phyloP scores from a whole-genome alignment of 441 rosid genomes.

The Eruca vesicaria region DNA sequence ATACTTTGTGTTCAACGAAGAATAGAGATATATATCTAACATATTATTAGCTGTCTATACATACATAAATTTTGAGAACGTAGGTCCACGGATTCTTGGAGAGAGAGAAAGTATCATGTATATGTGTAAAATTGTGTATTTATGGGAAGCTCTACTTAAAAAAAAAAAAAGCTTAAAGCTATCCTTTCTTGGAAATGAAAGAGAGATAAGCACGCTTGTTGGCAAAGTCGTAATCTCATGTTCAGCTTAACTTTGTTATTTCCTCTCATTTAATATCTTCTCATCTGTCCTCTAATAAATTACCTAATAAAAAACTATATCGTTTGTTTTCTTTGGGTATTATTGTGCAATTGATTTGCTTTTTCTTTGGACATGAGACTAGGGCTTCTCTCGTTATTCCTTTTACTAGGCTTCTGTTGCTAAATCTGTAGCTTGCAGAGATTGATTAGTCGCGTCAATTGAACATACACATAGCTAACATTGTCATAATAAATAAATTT shows the following conservation, averaged over 20 bases:
- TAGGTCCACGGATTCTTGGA: conserved; percentile 37
- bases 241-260: conserved; percentile 21
- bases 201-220: conserved; percentile 25
- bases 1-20: not conserved
- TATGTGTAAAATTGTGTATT: conserved; percentile 17
- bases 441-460: conserved; percentile 30
- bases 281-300: conserved; percentile 13
- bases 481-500: not conserved
- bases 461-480: conserved; percentile 8
- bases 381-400: conserved; percentile 32
- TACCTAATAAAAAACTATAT: not conserved
- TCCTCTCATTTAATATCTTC: conserved; percentile 19
- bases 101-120: conserved; percentile 1
- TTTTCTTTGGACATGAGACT: conserved; percentile 7
- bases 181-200: conserved; percentile 38
- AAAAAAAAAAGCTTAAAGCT: conserved; percentile 31
- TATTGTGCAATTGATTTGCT: not conserved
- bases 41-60: not conserved
- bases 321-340: not conserved
- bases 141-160: conserved; percentile 32
- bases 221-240: conserved; percentile 32
- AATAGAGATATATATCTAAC: not conserved
- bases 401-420: conserved; percentile 24
- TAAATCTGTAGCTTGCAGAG: conserved; percentile 22
- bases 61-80: conserved; percentile 18